Evolutionary conservation across 805 yeast genomes (phyloP), one percentile per base, ranked within the genome.

Genomic region (Pichia ethanolica): DNA sequence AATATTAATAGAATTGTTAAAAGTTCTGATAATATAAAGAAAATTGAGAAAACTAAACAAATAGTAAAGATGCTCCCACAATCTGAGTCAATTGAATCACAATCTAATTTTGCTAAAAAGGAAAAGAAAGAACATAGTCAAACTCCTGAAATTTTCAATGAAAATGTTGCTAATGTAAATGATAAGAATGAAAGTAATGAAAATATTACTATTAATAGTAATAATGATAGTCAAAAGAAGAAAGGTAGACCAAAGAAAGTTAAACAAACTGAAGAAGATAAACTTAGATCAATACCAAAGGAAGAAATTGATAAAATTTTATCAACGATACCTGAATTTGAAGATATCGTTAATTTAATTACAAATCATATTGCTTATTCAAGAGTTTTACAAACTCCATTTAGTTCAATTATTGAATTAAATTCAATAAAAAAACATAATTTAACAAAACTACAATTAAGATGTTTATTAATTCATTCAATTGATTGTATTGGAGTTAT

Each of bases 341-440:
- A 66, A 3, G 82, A 80, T 43, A 70, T 88, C 43, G 75, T 75
- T 46, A 83, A 84, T 62, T 75, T 88, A 10, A 70, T 89, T 44
- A 75, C 81, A 42, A 93, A 93, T 62, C 93, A 88, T 64, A 72
- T 91, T 51, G 97, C 98, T 13, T 93, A 86, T 67, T 86, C 97
- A 5, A 77, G 96, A 50, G 74, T 89, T 26, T 79, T 89, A 27
- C 90, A 93, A 38, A 87, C 95, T 0, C 97, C 98, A 6, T 72
- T 91, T n/a, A 75, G 86, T 7, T 75, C 76, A 41, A 70, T 91
- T 49, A 38, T 53, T 12, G 78, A 75, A 45, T 71, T 78, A n/a
- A 81, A 87, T 27, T 79, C 81, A 61, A 77, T 77, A 1, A 70
- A 69, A 7, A 78, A 83, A 5, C 70, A 77, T 6, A 63, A 67